Evolutionary conservation across 768 basidiomycete genomes (phyloP), one percentile per base, ranked within the genome.

Genomic region (Macrolepiota albuminosa): DNA sequence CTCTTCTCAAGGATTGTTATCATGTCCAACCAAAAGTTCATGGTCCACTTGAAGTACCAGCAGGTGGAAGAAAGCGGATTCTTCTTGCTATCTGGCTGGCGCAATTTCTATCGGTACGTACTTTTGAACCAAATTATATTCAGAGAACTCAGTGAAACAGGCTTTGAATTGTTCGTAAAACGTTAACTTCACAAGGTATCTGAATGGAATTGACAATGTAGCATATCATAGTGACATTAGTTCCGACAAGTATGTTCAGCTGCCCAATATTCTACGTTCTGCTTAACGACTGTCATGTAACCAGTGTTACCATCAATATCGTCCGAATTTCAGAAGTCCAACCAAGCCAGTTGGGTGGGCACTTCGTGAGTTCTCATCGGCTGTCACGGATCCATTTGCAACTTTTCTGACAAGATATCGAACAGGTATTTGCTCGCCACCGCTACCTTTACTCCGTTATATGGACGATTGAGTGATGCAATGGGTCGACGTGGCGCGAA

Each of bases 271-370:
- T 2, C 34, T n/a, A 5, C 21, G 21, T 14, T 37, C 37, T 46
- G 21, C 39, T 57, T 29, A 11, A 8, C 31, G 11, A 29, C 9
- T 39, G 6, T 10, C 33, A 6, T 34, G 1, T 10, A 18, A n/a
- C 45, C 45, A 91, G 89, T 92, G 75, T 69, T 91, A 33, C 83
- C 87, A 2, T 82, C 85, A 14, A 91, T 92, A 59, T 90, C 88
- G 0, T 91, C 89, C 0, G 87, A 91, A 52, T 91, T 91, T 65
- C 73, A 88, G 57, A 84, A 81, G 64, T 87, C 89, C 4, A 84
- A 91, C 67, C 86, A 92, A 71, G 88, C 88, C 0, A 87, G 86
- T 68, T 92, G 91, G 91, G 77, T 92, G 6, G 91, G 90, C 29
- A 92, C 91, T 42, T 79, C 87, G 86, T 89, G 70, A 68, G 77